Percentiles rank a stretch among this genome's conserved stretches.
phyloP scores from a whole-genome alignment of 2,329 filamentous ascomycete species.

The Hirsutella minnesotensis region DNA sequence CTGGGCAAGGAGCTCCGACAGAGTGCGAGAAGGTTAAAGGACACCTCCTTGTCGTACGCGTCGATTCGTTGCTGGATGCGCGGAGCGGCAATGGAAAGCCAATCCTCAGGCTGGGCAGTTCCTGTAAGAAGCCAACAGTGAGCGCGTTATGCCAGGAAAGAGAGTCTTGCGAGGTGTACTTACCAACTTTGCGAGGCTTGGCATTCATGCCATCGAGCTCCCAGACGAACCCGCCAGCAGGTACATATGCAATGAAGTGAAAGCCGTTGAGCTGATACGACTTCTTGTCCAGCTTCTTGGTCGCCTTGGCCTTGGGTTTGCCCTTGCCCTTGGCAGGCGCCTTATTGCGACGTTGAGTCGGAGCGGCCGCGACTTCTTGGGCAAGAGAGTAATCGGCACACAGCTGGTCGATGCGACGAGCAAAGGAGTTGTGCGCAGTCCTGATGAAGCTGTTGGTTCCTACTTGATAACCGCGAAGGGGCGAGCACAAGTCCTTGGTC shows the following conservation, averaged over 20 bases:
- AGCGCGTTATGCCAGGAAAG: background rate
- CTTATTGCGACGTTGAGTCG: constrained; percentile 25
- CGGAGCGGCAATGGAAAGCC: constrained; percentile 53
- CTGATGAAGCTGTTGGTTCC: constrained; percentile 67
- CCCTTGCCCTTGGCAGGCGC: constrained; percentile 7
- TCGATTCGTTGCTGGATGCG: constrained; percentile 58
- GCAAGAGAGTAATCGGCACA: constrained; percentile 55
- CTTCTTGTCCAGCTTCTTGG: constrained; percentile 26
- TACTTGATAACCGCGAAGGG: constrained; percentile 64
- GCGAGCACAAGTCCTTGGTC: constrained; percentile 56
- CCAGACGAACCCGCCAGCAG: constrained; percentile 64
- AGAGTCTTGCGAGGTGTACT: background rate
- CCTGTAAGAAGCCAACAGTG: constrained; percentile 1
- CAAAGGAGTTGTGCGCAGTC: constrained; percentile 78
- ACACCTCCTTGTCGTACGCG: constrained; percentile 51
- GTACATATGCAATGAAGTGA: constrained; percentile 86
- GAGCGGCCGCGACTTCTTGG: constrained; percentile 18
- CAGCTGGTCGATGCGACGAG: constrained; percentile 64
- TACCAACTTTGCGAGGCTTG: constrained; percentile 41
- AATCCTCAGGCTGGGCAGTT: constrained; percentile 31
- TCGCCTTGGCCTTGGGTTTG: constrained; percentile 27
- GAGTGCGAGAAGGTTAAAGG: constrained; percentile 70
- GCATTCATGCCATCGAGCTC: constrained; percentile 76
- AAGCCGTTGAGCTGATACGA: constrained; percentile 38
- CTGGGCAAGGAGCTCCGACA: constrained; percentile 50